A percentile compares a stretch with the other conserved stretches of the same genome.
phyloP scores from a whole-genome alignment of 768 basidiomycete species.

The Termitomyces sp. region DNA sequence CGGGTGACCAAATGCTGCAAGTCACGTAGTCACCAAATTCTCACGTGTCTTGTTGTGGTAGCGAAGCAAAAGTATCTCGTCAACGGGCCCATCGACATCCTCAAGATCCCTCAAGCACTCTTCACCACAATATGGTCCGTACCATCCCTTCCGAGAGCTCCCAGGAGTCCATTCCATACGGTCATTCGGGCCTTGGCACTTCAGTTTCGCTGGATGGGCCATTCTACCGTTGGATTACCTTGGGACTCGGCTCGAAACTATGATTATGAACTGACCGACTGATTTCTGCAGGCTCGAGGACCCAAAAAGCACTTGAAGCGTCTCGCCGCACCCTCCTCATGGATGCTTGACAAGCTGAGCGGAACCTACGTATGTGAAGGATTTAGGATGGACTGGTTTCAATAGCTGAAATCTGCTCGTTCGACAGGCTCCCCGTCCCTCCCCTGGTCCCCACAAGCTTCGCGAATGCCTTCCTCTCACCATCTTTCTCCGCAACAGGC shows the following conservation, averaged over 20 bases:
- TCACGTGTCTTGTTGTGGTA: constrained; percentile 26
- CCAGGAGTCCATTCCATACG: constrained; percentile 18
- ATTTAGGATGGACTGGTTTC: neutral
- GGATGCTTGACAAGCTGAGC: constrained; percentile 99
- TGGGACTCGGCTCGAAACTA: constrained; percentile 12
- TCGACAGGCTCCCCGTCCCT: constrained; percentile 86
- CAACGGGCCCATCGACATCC: constrained; percentile 42
- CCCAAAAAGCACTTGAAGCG: constrained; percentile 99
- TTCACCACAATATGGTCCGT: constrained; percentile 46
- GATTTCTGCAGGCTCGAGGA: constrained; percentile 75
- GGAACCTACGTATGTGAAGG: constrained; percentile 77
- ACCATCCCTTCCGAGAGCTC: constrained; percentile 17
- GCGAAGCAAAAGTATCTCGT: constrained; percentile 32
- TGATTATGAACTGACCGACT: constrained; percentile 21
- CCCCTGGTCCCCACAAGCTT: constrained; percentile 98
- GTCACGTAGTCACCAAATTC: constrained; percentile 23
- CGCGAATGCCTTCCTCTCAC: constrained; percentile 96
- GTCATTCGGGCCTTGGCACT: constrained; percentile 16
- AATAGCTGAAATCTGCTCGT: constrained; percentile 1
- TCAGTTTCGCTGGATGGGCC: constrained; percentile 35
- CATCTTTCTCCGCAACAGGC: constrained; percentile 96
- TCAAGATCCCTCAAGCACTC: constrained; percentile 40
- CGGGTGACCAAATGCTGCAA: constrained; percentile 1
- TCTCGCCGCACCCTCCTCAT: constrained; percentile 93
- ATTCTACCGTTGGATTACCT: constrained; percentile 34